These are phyloP conservation scores for Talaromyces ruber DNA, from an alignment of 495 filamentous ascomycete species.

Conservation along the genomic window DNA sequence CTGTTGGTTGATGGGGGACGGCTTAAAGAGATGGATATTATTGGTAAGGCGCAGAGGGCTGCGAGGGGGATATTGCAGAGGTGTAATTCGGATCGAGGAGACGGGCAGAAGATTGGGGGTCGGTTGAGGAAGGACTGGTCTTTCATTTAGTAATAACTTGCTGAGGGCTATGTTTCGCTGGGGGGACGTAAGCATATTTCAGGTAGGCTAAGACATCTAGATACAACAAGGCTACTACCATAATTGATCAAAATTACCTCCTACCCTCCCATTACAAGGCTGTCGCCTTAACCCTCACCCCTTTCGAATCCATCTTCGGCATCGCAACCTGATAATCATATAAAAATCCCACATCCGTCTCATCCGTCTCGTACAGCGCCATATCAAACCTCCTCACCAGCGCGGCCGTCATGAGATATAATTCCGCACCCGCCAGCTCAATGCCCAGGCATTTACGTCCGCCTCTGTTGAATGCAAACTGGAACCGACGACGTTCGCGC, in stretches of 20 bases:
- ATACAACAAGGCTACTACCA: too few species aligned
- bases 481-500: constrained; percentile 11
- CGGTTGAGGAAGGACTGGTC: background rate
- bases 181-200: too few species aligned
- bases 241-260: too few species aligned
- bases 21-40: constrained; percentile 24
- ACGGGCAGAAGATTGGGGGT: constrained; percentile 5
- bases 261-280: too few species aligned
- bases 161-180: too few species aligned
- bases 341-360: constrained; percentile 17
- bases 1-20: constrained; percentile 19
- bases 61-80: constrained; percentile 9
- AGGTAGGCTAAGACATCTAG: too few species aligned
- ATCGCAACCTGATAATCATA: constrained; percentile 27
- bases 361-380: constrained; percentile 19
- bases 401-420: constrained; percentile 15
- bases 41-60: constrained; percentile 20
- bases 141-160: background rate
- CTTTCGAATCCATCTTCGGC: constrained; percentile 20
- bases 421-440: constrained; percentile 17
- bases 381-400: constrained; percentile 17
- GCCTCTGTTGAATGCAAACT: constrained; percentile 17
- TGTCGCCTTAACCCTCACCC: constrained; percentile 12
- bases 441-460: constrained; percentile 19
- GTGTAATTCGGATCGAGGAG: constrained; percentile 9